Evolutionary conservation across 768 basidiomycete species (phyloP).

Genomic region (Phylloporus arenicola): DNA sequence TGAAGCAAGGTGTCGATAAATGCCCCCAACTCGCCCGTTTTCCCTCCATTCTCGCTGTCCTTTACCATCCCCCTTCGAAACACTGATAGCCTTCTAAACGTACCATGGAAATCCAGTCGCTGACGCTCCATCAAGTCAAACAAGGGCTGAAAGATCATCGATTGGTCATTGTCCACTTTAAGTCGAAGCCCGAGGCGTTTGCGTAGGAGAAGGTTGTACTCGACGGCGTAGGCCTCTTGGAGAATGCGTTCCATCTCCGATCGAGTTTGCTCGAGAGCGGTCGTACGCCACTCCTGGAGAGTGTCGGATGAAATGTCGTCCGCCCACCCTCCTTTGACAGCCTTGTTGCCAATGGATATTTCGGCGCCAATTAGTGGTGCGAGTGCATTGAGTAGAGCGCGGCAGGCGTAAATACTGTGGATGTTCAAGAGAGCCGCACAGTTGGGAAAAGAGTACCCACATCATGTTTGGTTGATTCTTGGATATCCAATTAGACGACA

Average conservation of each 20-base stretch:
- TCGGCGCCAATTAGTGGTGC: conserved; percentile 88
- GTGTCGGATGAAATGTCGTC: conserved; percentile 45
- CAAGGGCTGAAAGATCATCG: conserved; percentile 55
- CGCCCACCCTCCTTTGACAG: conserved; percentile 58
- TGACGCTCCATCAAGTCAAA: conserved; percentile 70
- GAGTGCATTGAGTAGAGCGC: conserved; percentile 69
- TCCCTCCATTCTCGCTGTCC: conserved; percentile 10
- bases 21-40: conserved; percentile 25
- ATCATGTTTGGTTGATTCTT: conserved; percentile 78
- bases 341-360: conserved; percentile 44
- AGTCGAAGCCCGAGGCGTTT: conserved; percentile 76
- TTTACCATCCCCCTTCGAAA: conserved; percentile 48
- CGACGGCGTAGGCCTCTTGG: conserved; percentile 52
- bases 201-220: conserved; percentile 68
- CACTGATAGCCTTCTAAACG: conserved; percentile 66
- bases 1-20: conserved; percentile 44
- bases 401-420: conserved; percentile 68
- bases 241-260: conserved; percentile 59
- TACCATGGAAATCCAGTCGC: conserved; percentile 81
- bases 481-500: conserved; percentile 2
- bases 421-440: neutral
- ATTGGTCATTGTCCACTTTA: conserved; percentile 54
- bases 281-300: conserved; percentile 55
- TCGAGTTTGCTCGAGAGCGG: conserved; percentile 47
- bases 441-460: conserved; percentile 35